Evolutionary conservation across 1,139 yeast species (phyloP).

Genomic region (Komagataea norvegica): DNA sequence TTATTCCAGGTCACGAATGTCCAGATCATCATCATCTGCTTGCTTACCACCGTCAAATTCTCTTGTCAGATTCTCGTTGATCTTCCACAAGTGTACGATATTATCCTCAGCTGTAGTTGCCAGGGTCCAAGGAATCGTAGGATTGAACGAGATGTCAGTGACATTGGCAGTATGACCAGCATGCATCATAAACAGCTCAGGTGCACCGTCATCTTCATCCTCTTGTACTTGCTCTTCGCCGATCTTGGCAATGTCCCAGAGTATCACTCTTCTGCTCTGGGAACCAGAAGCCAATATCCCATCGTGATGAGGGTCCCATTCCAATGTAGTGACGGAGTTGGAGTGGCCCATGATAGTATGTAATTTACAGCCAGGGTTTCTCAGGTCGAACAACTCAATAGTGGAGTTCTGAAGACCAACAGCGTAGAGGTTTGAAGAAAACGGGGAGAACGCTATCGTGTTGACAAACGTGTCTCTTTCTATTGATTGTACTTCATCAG

Average conservation of each 20-base stretch:
- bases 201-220: conserved; percentile 79
- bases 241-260: conserved; percentile 70
- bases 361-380: conserved; percentile 43
- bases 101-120: conserved; percentile 76
- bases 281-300: conserved; percentile 73
- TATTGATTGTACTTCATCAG: conserved; percentile 31
- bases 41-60: conserved; percentile 27
- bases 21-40: conserved; percentile 18
- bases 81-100: conserved; percentile 73
- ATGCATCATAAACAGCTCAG: conserved; percentile 79
- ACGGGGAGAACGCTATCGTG: conserved; percentile 60
- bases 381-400: conserved; percentile 54
- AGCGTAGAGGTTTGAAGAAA: conserved; percentile 54
- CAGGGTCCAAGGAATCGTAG: conserved; percentile 62
- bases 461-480: conserved; percentile 44
- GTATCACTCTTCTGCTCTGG: conserved; percentile 61
- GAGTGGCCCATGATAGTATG: conserved; percentile 80
- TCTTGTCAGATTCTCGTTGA: conserved; percentile 46
- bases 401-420: conserved; percentile 69
- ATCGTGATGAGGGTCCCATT: conserved; percentile 67
- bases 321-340: conserved; percentile 60
- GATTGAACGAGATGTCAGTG: conserved; percentile 67
- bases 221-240: conserved; percentile 78
- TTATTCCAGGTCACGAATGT: conserved; percentile 20
- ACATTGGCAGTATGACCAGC: conserved; percentile 81